phyloP scores from a whole-genome alignment of 2,329 filamentous ascomycete species.

The Fonsecaea erecta region DNA sequence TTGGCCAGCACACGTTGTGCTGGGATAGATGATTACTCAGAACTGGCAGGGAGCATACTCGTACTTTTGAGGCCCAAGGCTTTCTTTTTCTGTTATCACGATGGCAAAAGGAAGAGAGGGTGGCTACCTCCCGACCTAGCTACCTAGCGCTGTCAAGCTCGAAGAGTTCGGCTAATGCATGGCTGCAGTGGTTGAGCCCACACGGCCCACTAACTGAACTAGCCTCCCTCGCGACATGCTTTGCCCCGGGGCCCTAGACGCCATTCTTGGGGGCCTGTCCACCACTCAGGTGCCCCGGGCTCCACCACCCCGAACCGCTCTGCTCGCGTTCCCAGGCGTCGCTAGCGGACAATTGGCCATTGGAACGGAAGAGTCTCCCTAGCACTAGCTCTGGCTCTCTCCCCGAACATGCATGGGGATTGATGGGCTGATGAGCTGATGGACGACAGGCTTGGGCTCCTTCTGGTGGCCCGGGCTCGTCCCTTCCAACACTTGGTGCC shows the following conservation, averaged over 20 bases:
- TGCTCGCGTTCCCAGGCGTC: not conserved
- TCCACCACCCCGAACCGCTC: not conserved
- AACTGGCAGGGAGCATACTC: not conserved
- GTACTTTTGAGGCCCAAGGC: too few species aligned
- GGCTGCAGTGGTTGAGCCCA: not conserved
- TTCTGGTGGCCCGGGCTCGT: constrained; percentile 16
- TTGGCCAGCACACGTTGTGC: not conserved
- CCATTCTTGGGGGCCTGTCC: not conserved
- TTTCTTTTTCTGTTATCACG: not conserved
- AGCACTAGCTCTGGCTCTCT: not conserved
- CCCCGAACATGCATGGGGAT: not conserved
- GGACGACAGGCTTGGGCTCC: constrained; percentile 18
- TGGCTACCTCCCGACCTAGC: too few species aligned
- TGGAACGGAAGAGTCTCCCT: not conserved
- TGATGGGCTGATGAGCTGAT: constrained; percentile 7
- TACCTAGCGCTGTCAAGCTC: not conserved
- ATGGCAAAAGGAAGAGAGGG: not conserved
- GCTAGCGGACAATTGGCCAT: not conserved
- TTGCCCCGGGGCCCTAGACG: constrained; percentile 5
- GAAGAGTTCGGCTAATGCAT: constrained; percentile 8
- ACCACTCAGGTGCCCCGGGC: not conserved
- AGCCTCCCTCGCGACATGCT: constrained; percentile 15
- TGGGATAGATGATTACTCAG: not conserved
- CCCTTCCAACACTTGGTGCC: constrained; percentile 21
- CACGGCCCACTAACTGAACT: not conserved